Conservation (phyloP, 495 filamentous ascomycete genomes). For the Penicillium ucsense region DNA sequence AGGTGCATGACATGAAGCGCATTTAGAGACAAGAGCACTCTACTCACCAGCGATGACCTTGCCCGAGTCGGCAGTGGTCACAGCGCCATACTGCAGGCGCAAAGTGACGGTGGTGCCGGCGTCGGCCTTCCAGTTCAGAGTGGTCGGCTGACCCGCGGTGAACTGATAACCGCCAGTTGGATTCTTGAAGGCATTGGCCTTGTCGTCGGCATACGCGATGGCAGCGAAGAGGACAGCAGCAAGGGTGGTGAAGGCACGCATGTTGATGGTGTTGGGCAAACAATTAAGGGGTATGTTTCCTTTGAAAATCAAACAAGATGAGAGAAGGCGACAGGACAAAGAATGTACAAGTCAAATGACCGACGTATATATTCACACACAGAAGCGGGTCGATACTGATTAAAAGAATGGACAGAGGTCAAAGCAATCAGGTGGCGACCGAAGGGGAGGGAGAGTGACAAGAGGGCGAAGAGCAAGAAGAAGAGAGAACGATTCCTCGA, state of each 20-base stretch:
- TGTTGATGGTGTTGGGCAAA: constrained; percentile 15
- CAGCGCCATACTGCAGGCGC: constrained; percentile 41
- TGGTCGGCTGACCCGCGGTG: constrained; percentile 39
- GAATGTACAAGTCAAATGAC: no score
- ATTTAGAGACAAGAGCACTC: no score
- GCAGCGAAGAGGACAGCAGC: constrained; percentile 31
- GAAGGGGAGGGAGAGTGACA: no score
- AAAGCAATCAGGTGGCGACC: no score
- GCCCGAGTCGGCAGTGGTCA: constrained; percentile 34
- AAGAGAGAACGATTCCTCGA: no score
- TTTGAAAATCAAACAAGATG: background rate
- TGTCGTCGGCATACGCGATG: constrained; percentile 22
- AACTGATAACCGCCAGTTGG: constrained; percentile 36
- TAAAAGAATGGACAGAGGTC: no score
- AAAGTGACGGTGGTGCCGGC: constrained; percentile 45
- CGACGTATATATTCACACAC: no score
- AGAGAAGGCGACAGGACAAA: background rate
- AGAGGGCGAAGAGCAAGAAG: no score
- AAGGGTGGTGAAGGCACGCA: constrained; percentile 33
- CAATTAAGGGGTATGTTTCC: background rate
- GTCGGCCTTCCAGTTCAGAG: constrained; percentile 46
- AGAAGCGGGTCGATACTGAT: no score
- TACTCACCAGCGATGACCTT: constrained; percentile 45
- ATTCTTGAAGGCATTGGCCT: constrained; percentile 46
- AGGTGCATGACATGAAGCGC: background rate